Evolutionary conservation across 768 basidiomycete genomes (phyloP).

Genomic region (Termitomyces bulborhizus): DNA sequence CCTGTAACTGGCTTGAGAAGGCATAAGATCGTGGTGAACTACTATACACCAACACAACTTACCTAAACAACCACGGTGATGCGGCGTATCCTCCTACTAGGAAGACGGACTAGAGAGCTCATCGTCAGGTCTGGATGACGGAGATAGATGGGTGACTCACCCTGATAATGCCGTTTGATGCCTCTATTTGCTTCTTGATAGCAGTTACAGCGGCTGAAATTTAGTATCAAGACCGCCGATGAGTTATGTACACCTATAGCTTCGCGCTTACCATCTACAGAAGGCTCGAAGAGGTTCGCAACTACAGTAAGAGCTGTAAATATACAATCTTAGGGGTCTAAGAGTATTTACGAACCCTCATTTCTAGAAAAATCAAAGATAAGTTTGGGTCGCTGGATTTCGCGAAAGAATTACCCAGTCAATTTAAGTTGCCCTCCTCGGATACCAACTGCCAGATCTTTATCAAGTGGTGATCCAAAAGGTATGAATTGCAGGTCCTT

Average conservation of each 20-base stretch:
- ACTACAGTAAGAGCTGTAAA: slow-evolving; percentile 35
- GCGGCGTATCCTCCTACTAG: slow-evolving; percentile 82
- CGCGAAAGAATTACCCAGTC: slow-evolving; percentile 44
- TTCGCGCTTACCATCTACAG: slow-evolving; percentile 44
- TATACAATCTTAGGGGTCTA: not conserved
- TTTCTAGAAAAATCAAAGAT: slow-evolving; percentile 17
- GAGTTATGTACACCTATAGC: not conserved
- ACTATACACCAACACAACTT: slow-evolving; percentile 2
- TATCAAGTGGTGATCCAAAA: slow-evolving; percentile 76
- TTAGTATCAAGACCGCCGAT: not conserved
- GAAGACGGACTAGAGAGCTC: slow-evolving; percentile 57
- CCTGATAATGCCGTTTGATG: slow-evolving; percentile 61
- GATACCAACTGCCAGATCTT: slow-evolving; percentile 64
- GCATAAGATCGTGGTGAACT: not conserved
- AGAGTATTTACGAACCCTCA: slow-evolving; percentile 19
- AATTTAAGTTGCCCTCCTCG: slow-evolving; percentile 67
- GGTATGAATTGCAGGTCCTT: slow-evolving; percentile 65
- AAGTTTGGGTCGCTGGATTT: not conserved
- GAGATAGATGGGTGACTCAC: slow-evolving; percentile 24
- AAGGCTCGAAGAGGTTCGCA: slow-evolving; percentile 73
- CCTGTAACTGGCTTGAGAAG: slow-evolving; percentile 52
- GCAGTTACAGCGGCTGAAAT: slow-evolving; percentile 53
- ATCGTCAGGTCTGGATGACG: not conserved
- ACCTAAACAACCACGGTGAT: slow-evolving; percentile 70
- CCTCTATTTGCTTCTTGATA: slow-evolving; percentile 66